Evolutionary conservation across 257 asterid genomes (phyloP), one percentile per base, ranked within the genome.

Genomic region (Verbena officinalis): DNA sequence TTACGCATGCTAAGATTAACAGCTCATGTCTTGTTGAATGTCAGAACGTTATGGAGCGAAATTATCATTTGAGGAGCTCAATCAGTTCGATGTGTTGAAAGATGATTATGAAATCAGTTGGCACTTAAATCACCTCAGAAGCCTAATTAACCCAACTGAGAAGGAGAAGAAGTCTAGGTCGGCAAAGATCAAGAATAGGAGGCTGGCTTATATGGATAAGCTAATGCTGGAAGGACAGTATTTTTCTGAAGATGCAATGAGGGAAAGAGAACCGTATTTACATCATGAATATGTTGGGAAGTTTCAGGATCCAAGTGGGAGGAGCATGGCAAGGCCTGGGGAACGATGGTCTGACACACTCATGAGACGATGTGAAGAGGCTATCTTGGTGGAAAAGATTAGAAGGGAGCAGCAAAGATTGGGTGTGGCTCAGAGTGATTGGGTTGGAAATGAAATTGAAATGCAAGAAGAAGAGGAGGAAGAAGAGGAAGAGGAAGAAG

Each of bases 241-340:
- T 59, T 93, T 93, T 45, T 90, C 97, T 2, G 98, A 93, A 81
- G 98, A 93, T 68, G 86, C 97, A 24, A 93, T 93, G 98, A 93
- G 98, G 80, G 96, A 90, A 64, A 84, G 98, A 64, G 98, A 93
- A 30, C 98, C 97, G 6, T 93, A 87, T 56, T 80, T 93, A 86
- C 98, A 93, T 67, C 95, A 93, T 49, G 96, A 90, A 81, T 88
- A 83, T 76, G 68, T 93, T 8, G 98, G 98, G 49, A 84, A 78
- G 83, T 93, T 93, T 84, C 98, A 93, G 78, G 98, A 93, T 66
- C 85, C 72, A 11, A 81, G 75, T 71, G 97, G 95, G 46, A 85
- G 98, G 87, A 72, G 87, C 53, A 90, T 93, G 98, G 87, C 90
- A 2, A 81, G 98, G 81, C 98, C 98, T 3, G 98, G 98, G 67